Base-by-base conservation (phyloP, 129 eudicot genomes). In the Arctium lappa region DNA sequence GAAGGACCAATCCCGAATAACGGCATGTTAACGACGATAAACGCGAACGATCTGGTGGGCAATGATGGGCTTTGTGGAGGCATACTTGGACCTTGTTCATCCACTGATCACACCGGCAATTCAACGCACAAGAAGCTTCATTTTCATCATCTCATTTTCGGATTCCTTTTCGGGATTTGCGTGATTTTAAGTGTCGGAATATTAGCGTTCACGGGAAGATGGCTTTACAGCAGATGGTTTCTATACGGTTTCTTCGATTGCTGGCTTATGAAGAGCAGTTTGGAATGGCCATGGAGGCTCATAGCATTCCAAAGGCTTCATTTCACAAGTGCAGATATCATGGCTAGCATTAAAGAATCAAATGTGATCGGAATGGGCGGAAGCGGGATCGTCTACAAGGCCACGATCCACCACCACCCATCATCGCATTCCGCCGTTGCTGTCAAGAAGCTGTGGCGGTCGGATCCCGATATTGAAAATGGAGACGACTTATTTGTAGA, bases 231-330 rank as follows among this genome's bases (percentile, higher is more conserved):
- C 22, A 87, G 84, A 86, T 91, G 94, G 92, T 91, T 82, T 42
- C 80, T 89, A 1, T 89, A 85, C 40, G 87, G 92, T n/a, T 75
- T 86, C 60, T 81, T 87, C 18, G 88, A 83, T 6, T 89, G 89
- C 33, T 91, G 94, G 88, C 80, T 85, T 66, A 81, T 72, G 75
- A 91, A 83, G 65, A 83, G 84, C 53, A 78, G 80, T 29, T 66
- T 36, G n/a, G 90, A 91, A 70, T 91, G 95, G 95, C 95, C 95
- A 15, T 91, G 95, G 95, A 87, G 92, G 38, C 89, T 91, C 8
- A 73, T 91, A 56, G 90, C 88, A 73, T 91, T 91, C 40, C 95
- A 91, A 77, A 89, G 95, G 75, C 87, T 91, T 69, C 82, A 72
- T 62, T 91, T 91, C 87, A 89, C 89, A 8, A 87, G 87, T 80